Evolutionary conservation across 179 eudicot genomes (phyloP), one percentile per base, ranked within the genome.

Genomic region (Silene coronaria): DNA sequence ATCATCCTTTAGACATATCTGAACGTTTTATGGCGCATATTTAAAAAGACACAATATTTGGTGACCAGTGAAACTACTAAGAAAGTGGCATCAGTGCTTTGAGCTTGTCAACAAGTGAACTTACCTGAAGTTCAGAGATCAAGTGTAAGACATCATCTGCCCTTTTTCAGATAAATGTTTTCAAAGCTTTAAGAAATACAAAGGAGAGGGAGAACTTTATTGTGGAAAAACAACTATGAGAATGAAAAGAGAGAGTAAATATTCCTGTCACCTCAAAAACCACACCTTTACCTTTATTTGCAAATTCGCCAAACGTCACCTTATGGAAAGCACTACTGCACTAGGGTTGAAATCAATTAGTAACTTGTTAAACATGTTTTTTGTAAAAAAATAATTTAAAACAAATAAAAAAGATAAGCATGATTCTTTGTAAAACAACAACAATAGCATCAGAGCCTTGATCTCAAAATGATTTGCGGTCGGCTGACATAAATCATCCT

Each of bases 101-200:
- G 12, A 45, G 14, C 16, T 45, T 45, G 51, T 45, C 51, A 45
- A 12, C 16, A 45, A 34, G 21, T 27, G 51, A 45, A 45, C 51
- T 11, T 45, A 45, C 51, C 51, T 45, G 14, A 45, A 70, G 80
- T 81, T 85, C 81, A 83, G 88, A 79, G 85, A 83, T 87, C 90
- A 85, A 83, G 90, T 87, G 86, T 87, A 87, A 81, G 80, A 73
- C 88, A 85, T 87, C 88, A 85, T 80, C 59, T 87, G 85, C 48
- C 88, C 78, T 59, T 79, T 72, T 72, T 76, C 62, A 79, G 28
- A 69, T 22, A 70, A 65, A 14, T 14, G 9, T 53, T 27, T 70
- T 24, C 11, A 2, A 7, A 30, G 11, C 4, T 12, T 38, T 17
- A 61, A 12, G 3, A 34, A 36, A 46, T 67, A 46, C 38, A n/a